These are phyloP conservation scores for Trichoderma aggressivum DNA, from an alignment of 2,329 filamentous ascomycete genomes.

Conservation along the genomic window DNA sequence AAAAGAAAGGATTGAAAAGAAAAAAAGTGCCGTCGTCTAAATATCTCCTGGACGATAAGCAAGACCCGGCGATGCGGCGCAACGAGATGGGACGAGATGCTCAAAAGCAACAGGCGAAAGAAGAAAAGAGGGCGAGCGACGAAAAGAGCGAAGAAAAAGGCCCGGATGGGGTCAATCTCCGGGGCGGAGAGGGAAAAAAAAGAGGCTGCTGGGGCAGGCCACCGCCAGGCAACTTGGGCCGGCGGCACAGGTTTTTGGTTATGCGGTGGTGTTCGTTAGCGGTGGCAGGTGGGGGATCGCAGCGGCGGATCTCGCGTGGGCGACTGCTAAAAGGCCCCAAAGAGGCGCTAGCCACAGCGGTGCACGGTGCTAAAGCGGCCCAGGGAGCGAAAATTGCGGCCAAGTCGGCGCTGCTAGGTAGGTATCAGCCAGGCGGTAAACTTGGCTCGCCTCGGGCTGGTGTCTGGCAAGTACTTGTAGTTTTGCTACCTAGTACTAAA, in stretches of 20 bases:
- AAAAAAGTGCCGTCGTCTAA: background rate
- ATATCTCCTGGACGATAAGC: background rate
- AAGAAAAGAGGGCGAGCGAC: background rate
- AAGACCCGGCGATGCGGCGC: background rate
- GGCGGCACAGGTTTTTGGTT: slow-evolving; percentile 6
- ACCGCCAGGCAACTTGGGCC: background rate
- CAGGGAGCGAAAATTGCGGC: background rate
- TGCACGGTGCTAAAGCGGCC: background rate
- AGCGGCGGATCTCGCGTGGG: slow-evolving; percentile 19
- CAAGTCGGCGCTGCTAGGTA: background rate
- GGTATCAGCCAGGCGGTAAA: background rate
- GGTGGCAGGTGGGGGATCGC: slow-evolving; percentile 15
- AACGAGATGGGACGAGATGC: background rate
- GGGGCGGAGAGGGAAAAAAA: background rate
- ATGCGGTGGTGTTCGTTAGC: background rate
- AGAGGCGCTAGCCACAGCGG: background rate
- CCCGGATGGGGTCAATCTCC: slow-evolving; percentile 10
- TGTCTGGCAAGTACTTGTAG: background rate
- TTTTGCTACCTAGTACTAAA: background rate
- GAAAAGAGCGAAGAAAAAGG: slow-evolving; percentile 4
- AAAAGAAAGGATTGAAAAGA: too few relatives aligned
- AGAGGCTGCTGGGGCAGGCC: slow-evolving; percentile 3
- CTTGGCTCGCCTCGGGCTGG: background rate
- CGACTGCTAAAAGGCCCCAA: background rate
- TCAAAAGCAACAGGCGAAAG: background rate